Percentiles rank a stretch among this genome's conserved stretches.
phyloP scores from a whole-genome alignment of 495 filamentous ascomycete species.

The Penicillium lividum region DNA sequence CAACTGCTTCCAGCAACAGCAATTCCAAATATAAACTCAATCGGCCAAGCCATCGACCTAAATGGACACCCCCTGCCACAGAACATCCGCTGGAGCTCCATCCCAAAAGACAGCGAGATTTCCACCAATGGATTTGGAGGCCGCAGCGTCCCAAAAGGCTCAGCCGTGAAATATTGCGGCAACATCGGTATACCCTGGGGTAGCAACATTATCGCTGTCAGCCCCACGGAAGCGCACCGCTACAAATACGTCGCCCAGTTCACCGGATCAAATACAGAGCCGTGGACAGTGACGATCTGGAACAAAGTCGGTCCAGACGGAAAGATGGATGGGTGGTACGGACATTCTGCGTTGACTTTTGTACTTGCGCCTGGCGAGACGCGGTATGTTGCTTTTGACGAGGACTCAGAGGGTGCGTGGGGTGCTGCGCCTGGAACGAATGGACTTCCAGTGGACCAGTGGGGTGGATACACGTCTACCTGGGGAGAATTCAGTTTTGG shows the following conservation, averaged over 20 bases:
- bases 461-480: constrained; percentile 43
- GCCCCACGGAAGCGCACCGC: constrained; percentile 28
- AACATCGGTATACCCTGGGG: constrained; percentile 56
- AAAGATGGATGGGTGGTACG: constrained; percentile 48
- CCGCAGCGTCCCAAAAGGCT: constrained; percentile 26
- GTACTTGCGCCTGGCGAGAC: constrained; percentile 44
- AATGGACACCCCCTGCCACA: background rate
- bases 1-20: constrained; percentile 15
- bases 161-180: constrained; percentile 39
- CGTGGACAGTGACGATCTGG: constrained; percentile 53
- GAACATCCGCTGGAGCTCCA: constrained; percentile 30
- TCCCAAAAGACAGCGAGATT: constrained; percentile 26
- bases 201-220: constrained; percentile 52
- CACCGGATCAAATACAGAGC: constrained; percentile 32
- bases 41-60: constrained; percentile 16
- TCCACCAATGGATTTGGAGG: constrained; percentile 32
- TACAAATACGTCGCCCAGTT: constrained; percentile 54
- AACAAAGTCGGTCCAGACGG: constrained; percentile 53
- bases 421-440: constrained; percentile 38
- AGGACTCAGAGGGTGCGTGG: constrained; percentile 45
- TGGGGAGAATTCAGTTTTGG: constrained; percentile 51
- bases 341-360: constrained; percentile 44
- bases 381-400: constrained; percentile 49
- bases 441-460: constrained; percentile 33
- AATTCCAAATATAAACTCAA: constrained; percentile 11